Conservation (phyloP, 2,329 filamentous ascomycete species). For the Nemania diffusa region DNA sequence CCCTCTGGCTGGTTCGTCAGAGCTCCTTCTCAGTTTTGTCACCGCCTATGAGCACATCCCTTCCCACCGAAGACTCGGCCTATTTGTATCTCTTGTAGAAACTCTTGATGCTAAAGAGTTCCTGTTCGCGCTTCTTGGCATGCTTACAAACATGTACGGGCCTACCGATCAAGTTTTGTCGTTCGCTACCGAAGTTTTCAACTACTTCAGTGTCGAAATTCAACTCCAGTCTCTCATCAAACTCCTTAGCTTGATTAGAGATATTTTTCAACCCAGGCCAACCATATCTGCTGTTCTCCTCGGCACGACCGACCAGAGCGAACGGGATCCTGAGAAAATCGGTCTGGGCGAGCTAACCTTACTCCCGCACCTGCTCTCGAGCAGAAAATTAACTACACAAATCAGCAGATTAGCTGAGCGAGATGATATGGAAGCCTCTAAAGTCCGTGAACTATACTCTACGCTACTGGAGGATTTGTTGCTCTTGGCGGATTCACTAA, state of each 20-base stretch:
- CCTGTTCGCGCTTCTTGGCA: slow-evolving; percentile 85
- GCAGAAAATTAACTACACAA: slow-evolving; percentile 65
- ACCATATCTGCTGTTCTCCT: slow-evolving; percentile 78
- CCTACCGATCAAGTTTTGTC: slow-evolving; percentile 76
- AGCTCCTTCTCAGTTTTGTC: slow-evolving; percentile 94
- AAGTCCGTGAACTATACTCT: slow-evolving; percentile 75
- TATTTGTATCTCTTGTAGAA: slow-evolving; percentile 86
- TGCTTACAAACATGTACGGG: slow-evolving; percentile 90
- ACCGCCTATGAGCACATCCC: slow-evolving; percentile 97
- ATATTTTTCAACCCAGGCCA: slow-evolving; percentile 80
- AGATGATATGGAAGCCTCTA: slow-evolving; percentile 73
- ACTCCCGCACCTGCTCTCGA: slow-evolving; percentile 67
- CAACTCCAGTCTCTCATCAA: slow-evolving; percentile 83
- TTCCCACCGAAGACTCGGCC: slow-evolving; percentile 79
- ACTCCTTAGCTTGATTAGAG: slow-evolving; percentile 77
- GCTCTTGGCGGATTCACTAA: slow-evolving; percentile 72
- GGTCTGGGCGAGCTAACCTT: slow-evolving; percentile 66
- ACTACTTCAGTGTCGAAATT: slow-evolving; percentile 76
- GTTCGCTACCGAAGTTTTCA: slow-evolving; percentile 81
- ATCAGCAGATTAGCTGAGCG: slow-evolving; percentile 66
- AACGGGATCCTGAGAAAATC: slow-evolving; percentile 61
- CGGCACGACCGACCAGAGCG: slow-evolving; percentile 61
- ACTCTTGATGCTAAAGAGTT: slow-evolving; percentile 89
- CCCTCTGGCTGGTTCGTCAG: slow-evolving; percentile 82
- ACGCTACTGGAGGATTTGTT: slow-evolving; percentile 73